Evolutionary conservation across 805 yeast species (phyloP), one percentile per base, ranked within the genome.

Genomic region (Priceomyces castillae): DNA sequence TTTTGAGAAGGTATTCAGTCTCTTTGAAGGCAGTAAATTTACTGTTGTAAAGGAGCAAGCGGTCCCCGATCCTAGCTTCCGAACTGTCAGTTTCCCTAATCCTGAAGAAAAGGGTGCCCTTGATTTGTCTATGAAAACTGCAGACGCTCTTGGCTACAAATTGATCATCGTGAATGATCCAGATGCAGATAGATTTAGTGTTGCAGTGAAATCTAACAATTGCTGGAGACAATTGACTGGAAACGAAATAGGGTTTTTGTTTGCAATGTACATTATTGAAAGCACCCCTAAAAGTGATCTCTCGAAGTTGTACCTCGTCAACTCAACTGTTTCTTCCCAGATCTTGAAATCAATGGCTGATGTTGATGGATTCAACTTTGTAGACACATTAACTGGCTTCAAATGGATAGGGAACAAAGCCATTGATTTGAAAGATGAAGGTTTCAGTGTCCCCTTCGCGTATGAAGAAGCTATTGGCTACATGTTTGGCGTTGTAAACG

Each of bases 321-420:
- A 86, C 58, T 90, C 98, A 0, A 89, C 98, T 0, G 98, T 94
- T 0, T 90, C 97, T 0, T 88, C 97, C 3, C 95, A 86, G 57
- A 77, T 90, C 72, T 70, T 90, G 38, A 67, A 69, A 7, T 67
- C 82, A 2, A 80, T 90, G 81, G 94, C 96, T 0, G 61, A 71
- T 3, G 58, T 56, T 3, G 71, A 78, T 37, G 83, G 84, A 0
- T 83, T 84, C 57, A 69, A 77, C 37, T 86, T 75, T 62, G 74
- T 69, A 34, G 97, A 94, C 48, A 92, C 98, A 0, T 72, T 92
- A 44, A 92, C 98, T 0, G 99, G 99, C 1, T 92, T 92, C 71
- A 92, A 92, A 65, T 92, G 99, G 99, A 84, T 92, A 30, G 99
- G 98, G 3, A 92, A 92, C 58, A 78, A 80, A 49, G 94, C 96